These are phyloP conservation scores for Eimeria sp. DNA, from an alignment of 169 alveolate genomes.

Conservation along the genomic window DNA sequence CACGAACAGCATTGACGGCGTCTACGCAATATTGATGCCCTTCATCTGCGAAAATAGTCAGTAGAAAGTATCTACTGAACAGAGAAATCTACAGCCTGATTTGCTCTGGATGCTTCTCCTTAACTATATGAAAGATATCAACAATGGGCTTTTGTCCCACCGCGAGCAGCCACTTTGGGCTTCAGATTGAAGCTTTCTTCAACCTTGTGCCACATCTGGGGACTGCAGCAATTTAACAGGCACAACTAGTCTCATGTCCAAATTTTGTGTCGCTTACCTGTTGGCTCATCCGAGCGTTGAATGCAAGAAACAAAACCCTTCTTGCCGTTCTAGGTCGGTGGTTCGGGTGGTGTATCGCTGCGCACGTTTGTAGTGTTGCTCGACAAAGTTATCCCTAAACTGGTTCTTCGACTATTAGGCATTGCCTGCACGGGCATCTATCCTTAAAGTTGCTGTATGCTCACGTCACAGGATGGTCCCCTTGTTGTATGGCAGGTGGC, in stretches of 20 bases:
- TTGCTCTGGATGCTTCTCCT: not conserved
- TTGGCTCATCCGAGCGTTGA: not conserved
- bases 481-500: not conserved
- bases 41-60: not conserved
- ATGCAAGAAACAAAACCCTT: not conserved
- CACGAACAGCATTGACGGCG: constrained; percentile 57
- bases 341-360: too few species aligned
- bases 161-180: constrained; percentile 18
- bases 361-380: not conserved
- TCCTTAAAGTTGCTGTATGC: not conserved
- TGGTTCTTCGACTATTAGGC: not conserved
- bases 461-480: constrained; percentile 21
- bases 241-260: not conserved
- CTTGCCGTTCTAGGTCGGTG: too few species aligned
- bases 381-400: not conserved
- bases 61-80: not conserved
- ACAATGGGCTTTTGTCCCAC: not conserved
- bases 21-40: not conserved
- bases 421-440: not conserved
- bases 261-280: not conserved
- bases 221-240: not conserved
- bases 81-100: too few species aligned
- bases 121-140: not conserved
- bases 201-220: constrained; percentile 31
- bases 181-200: not conserved